Evolutionary conservation across 345 rosid species (phyloP), one percentile per base, ranked within the genome.

Genomic region (Aquilaria sinensis): DNA sequence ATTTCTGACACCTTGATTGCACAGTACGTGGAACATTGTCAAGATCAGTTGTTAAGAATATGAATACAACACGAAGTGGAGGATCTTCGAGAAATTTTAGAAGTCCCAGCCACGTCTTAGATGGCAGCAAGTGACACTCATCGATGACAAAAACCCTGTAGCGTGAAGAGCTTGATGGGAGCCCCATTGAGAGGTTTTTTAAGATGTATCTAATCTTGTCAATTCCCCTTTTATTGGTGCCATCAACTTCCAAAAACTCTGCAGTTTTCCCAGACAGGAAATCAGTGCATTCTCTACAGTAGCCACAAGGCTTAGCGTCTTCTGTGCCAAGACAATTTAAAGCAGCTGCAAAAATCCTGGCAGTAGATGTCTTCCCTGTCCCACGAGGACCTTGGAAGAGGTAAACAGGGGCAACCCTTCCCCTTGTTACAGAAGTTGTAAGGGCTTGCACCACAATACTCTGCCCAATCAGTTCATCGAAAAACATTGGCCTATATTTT

Each of bases 351-450:
- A 94, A 94, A 60, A 90, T 87, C 70, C 86, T 86, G 2, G 99
- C 96, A 1, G 90, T 74, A 46, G 97, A 94, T 61, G 97, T 81
- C 75, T 94, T 94, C 37, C 97, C 99, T 7, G 92, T 88, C 53
- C 99, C 99, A 1, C 99, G 89, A 2, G 97, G 96, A 57, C 99
- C 99, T 61, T 90, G 99, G 69, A 94, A 94, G 60, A 94, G 90
- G 81, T 94, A 94, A 57, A 94, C 82, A 23, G 92, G 95, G 52
- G 97, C 95, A 53, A 94, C 82, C 80, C 91, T 88, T 66, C 85
- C 84, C 71, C 87, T 81, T 56, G 80, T 75, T 49, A 86, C 70
- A 59, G 99, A 88, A 74, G 77, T 94, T 56, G 61, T 70, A 58
- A 94, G 82, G 9, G 99, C 90, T 4, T 90, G 97, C 68, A 85